Percentiles rank a stretch among this genome's conserved stretches.
phyloP scores from a whole-genome alignment of 1,284 basidiomycete genomes.

The Mycena citricolor region DNA sequence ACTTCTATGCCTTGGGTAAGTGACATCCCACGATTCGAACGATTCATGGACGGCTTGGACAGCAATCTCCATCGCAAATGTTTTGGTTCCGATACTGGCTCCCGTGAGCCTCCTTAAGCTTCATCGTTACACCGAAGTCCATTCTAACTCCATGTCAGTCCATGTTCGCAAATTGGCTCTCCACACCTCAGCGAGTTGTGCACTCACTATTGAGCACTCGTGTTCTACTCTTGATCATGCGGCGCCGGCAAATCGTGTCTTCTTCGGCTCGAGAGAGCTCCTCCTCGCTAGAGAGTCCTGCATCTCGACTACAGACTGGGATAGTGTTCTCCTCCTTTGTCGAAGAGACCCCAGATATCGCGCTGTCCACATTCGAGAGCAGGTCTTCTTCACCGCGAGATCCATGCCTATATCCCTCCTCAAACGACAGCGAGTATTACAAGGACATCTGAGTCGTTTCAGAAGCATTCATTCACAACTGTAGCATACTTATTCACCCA shows the following conservation, averaged over 20 bases:
- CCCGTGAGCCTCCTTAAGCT: slow-evolving; percentile 32
- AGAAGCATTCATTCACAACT: no score
- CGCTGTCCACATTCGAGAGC: slow-evolving; percentile 21
- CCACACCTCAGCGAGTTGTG: slow-evolving; percentile 42
- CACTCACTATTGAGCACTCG: slow-evolving; percentile 44
- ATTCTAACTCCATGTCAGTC: slow-evolving; percentile 17
- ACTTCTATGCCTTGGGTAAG: slow-evolving; percentile 39
- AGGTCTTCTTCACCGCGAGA: slow-evolving; percentile 11
- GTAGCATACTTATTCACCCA: no score
- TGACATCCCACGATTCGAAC: slow-evolving; percentile 5
- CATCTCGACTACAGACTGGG: slow-evolving; percentile 20
- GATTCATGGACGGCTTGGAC: neutral
- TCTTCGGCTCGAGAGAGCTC: slow-evolving; percentile 6
- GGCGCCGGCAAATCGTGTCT: slow-evolving; percentile 23
- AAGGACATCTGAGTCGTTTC: no score
- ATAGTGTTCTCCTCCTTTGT: slow-evolving; percentile 26
- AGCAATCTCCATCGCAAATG: slow-evolving; percentile 43
- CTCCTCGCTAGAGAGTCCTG: slow-evolving; percentile 19
- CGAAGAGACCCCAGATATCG: slow-evolving; percentile 27
- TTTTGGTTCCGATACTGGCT: slow-evolving; percentile 37
- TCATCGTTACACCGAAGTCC: neutral
- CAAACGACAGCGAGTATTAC: no score
- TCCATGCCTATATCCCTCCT: slow-evolving; percentile 10
- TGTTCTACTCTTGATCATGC: slow-evolving; percentile 40
- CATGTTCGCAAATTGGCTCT: slow-evolving; percentile 39